phyloP scores from a whole-genome alignment of 495 filamentous ascomycete species.

The Lophium mytilinum region DNA sequence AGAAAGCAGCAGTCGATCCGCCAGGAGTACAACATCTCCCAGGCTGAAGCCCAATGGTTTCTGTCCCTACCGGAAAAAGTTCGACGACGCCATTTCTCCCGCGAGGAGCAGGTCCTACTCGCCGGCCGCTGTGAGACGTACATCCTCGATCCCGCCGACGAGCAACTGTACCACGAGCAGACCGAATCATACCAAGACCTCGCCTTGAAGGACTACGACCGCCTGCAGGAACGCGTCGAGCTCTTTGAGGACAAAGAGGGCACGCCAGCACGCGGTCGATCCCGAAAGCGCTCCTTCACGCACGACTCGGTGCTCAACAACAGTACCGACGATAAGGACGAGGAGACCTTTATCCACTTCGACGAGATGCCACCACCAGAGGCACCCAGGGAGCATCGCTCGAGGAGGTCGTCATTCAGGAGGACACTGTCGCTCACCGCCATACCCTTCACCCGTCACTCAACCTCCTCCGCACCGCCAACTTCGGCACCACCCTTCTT shows the following conservation, averaged over 20 bases:
- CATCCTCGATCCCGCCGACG: slow-evolving; percentile 35
- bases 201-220: not conserved
- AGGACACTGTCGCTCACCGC: slow-evolving; percentile 39
- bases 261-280: not conserved
- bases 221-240: slow-evolving; percentile 5
- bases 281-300: not conserved
- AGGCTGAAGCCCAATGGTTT: slow-evolving; percentile 64
- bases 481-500: slow-evolving; percentile 37
- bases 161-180: slow-evolving; percentile 15
- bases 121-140: slow-evolving; percentile 48
- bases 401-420: slow-evolving; percentile 38
- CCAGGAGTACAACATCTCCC: slow-evolving; percentile 24
- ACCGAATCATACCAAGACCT: not conserved
- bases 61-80: slow-evolving; percentile 63
- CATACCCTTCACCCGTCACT: slow-evolving; percentile 44
- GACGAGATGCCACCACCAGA: slow-evolving; percentile 28
- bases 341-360: slow-evolving; percentile 3
- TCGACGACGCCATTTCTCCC: slow-evolving; percentile 59
- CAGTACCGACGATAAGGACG: slow-evolving; percentile 1
- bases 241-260: slow-evolving; percentile 14
- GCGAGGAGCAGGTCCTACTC: slow-evolving; percentile 62
- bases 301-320: not conserved
- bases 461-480: slow-evolving; percentile 33
- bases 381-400: slow-evolving; percentile 29
- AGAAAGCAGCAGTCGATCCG: slow-evolving; percentile 17